These are phyloP conservation scores for Geotrichum bryndzae DNA, from an alignment of 1,139 yeast species.

Conservation along the genomic window DNA sequence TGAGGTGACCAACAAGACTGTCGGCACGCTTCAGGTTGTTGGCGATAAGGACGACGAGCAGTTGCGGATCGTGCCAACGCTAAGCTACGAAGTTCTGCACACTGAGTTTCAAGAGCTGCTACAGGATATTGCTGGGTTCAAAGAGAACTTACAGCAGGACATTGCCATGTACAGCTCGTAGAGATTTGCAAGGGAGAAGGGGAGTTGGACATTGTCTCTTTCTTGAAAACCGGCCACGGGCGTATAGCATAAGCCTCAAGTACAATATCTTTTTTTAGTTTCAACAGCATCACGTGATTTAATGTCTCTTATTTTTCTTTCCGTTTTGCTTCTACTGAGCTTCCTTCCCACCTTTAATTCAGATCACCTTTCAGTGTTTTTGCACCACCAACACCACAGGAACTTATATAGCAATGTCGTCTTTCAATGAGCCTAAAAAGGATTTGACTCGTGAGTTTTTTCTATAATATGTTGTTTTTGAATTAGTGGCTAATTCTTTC, in stretches of 20 bases:
- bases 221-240: too few species aligned
- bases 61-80: neutral
- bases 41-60: neutral
- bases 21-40: slow-evolving; percentile 16
- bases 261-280: too few species aligned
- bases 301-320: too few species aligned
- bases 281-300: too few species aligned
- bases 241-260: too few species aligned
- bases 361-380: neutral
- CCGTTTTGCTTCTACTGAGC: too few species aligned
- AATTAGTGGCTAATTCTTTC: neutral
- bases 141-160: neutral
- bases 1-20: slow-evolving; percentile 31
- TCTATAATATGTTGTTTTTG: neutral
- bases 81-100: slow-evolving; percentile 14
- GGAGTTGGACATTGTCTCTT: neutral
- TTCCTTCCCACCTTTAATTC: too few species aligned
- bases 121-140: slow-evolving; percentile 11
- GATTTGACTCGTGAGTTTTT: neutral
- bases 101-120: slow-evolving; percentile 13
- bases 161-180: neutral
- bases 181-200: neutral
- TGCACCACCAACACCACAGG: neutral
- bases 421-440: neutral
- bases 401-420: neutral